phyloP scores from a whole-genome alignment of 331 rosid genomes.

The Cydonia oblonga region DNA sequence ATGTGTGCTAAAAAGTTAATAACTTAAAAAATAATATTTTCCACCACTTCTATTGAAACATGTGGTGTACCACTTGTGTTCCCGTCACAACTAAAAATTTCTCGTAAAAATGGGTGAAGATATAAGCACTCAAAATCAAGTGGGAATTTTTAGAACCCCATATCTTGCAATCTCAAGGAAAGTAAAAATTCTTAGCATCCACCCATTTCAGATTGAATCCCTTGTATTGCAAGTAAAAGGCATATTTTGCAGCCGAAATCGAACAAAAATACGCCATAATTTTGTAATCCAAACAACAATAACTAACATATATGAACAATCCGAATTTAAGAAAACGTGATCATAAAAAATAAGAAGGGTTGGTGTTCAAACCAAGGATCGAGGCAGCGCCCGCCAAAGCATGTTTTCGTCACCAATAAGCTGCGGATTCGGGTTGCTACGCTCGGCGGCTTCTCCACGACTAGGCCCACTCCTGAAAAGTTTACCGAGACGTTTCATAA shows the following conservation, averaged over 20 bases:
- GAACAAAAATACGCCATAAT: not conserved
- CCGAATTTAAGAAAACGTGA: not conserved
- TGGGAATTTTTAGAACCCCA: not conserved
- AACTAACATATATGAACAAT: not conserved
- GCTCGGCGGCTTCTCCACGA: conserved; percentile 28
- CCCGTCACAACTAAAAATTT: too few relatives aligned
- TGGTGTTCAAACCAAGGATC: conserved; percentile 47
- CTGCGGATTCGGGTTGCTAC: conserved; percentile 34
- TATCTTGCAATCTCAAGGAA: too few relatives aligned
- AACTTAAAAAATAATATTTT: too few relatives aligned
- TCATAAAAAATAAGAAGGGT: not conserved
- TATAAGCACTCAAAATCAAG: not conserved
- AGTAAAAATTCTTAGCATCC: too few relatives aligned
- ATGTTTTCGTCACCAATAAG: conserved; percentile 60
- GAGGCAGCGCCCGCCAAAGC: conserved; percentile 50
- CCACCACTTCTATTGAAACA: too few relatives aligned
- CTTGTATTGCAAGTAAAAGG: too few relatives aligned
- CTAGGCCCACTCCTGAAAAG: conserved; percentile 57
- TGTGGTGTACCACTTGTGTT: too few relatives aligned
- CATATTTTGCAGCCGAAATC: not conserved
- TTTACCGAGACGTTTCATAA: conserved; percentile 86
- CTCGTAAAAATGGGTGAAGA: not conserved
- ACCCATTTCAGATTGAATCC: too few relatives aligned
- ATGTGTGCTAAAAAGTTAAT: too few relatives aligned
- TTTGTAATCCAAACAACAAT: not conserved